Base-by-base conservation (phyloP, 108 stramenopile genomes). In the Cylindrotheca closterium region DNA sequence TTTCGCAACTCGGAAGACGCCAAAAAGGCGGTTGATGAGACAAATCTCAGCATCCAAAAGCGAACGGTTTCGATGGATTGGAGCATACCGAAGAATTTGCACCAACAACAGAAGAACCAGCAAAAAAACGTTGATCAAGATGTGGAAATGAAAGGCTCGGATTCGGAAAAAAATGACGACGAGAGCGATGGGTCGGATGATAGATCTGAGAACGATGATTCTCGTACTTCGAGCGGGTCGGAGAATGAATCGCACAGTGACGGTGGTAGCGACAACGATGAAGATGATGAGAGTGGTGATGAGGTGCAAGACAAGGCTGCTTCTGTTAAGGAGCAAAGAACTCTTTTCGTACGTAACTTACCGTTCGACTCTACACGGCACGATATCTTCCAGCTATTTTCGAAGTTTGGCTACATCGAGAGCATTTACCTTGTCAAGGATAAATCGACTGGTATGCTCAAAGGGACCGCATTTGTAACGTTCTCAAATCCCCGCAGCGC, bases 281-380 rank as follows among this genome's bases (percentile, higher is more conserved):
- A 82, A 24, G 67, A 78, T 10, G 70, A 47, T 12, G 80, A 77
- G 37, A 42, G 50, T 33, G 73, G 72, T 21, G 67, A 53, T 18
- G 67, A 79, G 29, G 72, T 76, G 17, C 70, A 63, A 26, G 50
- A 30, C 24, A 23, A 18, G 56, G 68, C 54, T 8, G 45, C 42
- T n/a, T 29, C 55, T 10, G 61, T 73, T 0, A 48, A 67, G 19
- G 77, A 76, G 26, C 69, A 75, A 31, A 71, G 79, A 10, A 62
- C 68, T 31, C 55, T 98, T 1, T 99, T 99, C 62, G 49, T 99
- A 22, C 88, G 99, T 27, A 97, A 98, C 70, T 68, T 99, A 37
- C 92, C 97, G 15, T 99, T 98, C 70, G 99, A 98, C 75, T 71
- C 88, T 26, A 94, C 93, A 30, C 73, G 93, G 30, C 81, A 91